A percentile compares a stretch with the other conserved stretches of the same genome.
Conservation (phyloP, 1,284 basidiomycete species). For the Exobasidium cylindrosporum region DNA sequence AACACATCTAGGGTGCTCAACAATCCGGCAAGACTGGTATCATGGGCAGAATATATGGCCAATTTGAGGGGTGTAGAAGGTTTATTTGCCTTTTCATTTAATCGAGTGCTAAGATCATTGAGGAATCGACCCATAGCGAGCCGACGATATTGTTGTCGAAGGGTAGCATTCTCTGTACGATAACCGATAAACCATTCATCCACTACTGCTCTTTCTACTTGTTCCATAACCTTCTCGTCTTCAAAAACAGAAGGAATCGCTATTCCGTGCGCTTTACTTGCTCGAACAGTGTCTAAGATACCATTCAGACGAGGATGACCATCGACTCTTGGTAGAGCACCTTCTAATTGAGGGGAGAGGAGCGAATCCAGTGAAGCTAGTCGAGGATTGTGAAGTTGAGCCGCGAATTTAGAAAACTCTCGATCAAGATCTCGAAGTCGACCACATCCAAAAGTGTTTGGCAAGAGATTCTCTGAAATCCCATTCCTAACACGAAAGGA, state of each 20-base stretch:
- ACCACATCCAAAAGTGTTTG: constrained; percentile 68
- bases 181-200: constrained; percentile 74
- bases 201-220: constrained; percentile 69
- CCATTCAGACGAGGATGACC: constrained; percentile 74
- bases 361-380: constrained; percentile 67
- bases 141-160: constrained; percentile 66
- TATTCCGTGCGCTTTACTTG: constrained; percentile 68
- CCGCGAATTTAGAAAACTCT: constrained; percentile 51
- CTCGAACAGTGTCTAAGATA: constrained; percentile 68
- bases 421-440: constrained; percentile 58
- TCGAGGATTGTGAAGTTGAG: constrained; percentile 66
- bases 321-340: constrained; percentile 69
- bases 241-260: constrained; percentile 30
- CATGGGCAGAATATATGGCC: constrained; percentile 60
- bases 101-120: constrained; percentile 64
- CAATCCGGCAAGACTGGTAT: constrained; percentile 70
- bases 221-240: constrained; percentile 20
- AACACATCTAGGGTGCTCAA: constrained; percentile 70
- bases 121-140: constrained; percentile 74
- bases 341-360: constrained; percentile 69
- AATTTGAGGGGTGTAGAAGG: constrained; percentile 38
- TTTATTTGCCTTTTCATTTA: constrained; percentile 55
- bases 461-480: constrained; percentile 71
- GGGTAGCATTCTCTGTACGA: constrained; percentile 31
- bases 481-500: constrained; percentile 47